Evolutionary conservation across 768 basidiomycete species (phyloP), one percentile per base, ranked within the genome.

Genomic region (Collybia nuda): DNA sequence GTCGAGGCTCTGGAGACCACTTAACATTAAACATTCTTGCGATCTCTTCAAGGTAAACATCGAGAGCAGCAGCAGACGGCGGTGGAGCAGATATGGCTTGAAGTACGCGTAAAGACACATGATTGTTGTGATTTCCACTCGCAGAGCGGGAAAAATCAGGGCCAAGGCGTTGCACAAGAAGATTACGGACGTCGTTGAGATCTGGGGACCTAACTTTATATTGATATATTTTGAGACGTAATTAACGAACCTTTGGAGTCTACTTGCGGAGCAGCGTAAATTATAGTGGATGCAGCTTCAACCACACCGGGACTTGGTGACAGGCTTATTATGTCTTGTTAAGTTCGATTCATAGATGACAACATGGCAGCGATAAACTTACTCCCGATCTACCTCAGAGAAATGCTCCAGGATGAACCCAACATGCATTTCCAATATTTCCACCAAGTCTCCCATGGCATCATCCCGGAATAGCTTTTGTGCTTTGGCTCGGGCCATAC

Each of bases 251-350:
- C 88, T 77, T 76, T 81, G 6, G 74, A 81, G 22, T 81, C 80
- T 2, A 76, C 63, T 39, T 75, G 73, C 19, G 80, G 78, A 1
- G 81, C 77, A 5, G 84, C 79, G 56, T 76, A 81, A 47, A 90
- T 82, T 52, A 90, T 76, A 48, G 77, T 86, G 11, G 85, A 82
- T 15, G 80, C 79, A 18, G 88, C 86, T 64, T 90, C 87, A n/a
- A 79, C 62, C 9, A 86, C 61, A 28, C 67, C 60, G 2, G 82
- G 80, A 41, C 79, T 83, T 37, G 74, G 73, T n/a, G 64, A 51
- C 19, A 61, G 58, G 47, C 79, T 80, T 48, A n/a, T 8, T 39
- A 24, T 44, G 51, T 42, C 44, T 26, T 32, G 21, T n/a, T 47
- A 7, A 47, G 46, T 22, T 23, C 26, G 37, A 47, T 43, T 48